Evolutionary conservation across 1,284 basidiomycete genomes (phyloP).

Genomic region (Spongispora temasekensis): DNA sequence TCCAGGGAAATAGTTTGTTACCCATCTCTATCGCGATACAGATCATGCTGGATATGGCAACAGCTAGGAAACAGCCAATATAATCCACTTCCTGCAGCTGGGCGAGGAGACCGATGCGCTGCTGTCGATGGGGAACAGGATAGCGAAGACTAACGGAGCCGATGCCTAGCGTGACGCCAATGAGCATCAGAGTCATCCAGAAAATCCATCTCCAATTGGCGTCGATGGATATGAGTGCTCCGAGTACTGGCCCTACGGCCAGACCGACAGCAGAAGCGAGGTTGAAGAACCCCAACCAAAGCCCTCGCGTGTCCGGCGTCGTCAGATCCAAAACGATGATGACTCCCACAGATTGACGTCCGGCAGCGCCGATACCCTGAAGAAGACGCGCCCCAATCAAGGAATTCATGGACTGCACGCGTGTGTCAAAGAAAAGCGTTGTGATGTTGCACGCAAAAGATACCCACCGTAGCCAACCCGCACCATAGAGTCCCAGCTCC

Average conservation of each 20-base stretch:
- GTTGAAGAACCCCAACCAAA: conserved; percentile 39
- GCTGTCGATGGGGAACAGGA: conserved; percentile 35
- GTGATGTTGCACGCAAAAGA: background rate
- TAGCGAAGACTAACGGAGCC: conserved; percentile 32
- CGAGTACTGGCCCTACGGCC: conserved; percentile 34
- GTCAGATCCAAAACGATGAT: conserved; percentile 36
- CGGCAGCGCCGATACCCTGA: conserved; percentile 38
- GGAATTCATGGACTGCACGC: conserved; percentile 34
- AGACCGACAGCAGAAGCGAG: conserved; percentile 33
- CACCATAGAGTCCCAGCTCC: conserved; percentile 37
- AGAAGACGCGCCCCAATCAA: conserved; percentile 35
- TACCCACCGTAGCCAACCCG: conserved; percentile 33
- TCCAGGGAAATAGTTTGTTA: conserved; percentile 38
- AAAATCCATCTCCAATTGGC: conserved; percentile 35
- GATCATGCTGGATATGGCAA: conserved; percentile 38
- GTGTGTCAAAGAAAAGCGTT: conserved; percentile 10
- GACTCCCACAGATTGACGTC: conserved; percentile 36
- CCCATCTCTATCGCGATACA: conserved; percentile 39
- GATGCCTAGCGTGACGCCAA: conserved; percentile 31
- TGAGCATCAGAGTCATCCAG: conserved; percentile 38
- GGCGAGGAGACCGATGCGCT: conserved; percentile 34
- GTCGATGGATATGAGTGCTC: conserved; percentile 33
- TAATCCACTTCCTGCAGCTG: conserved; percentile 36
- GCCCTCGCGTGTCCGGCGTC: conserved; percentile 33
- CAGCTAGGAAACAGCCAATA: conserved; percentile 27